Evolutionary conservation across 2,329 filamentous ascomycete species (phyloP), one percentile per base, ranked within the genome.

Genomic region (Aspergillus ruber): DNA sequence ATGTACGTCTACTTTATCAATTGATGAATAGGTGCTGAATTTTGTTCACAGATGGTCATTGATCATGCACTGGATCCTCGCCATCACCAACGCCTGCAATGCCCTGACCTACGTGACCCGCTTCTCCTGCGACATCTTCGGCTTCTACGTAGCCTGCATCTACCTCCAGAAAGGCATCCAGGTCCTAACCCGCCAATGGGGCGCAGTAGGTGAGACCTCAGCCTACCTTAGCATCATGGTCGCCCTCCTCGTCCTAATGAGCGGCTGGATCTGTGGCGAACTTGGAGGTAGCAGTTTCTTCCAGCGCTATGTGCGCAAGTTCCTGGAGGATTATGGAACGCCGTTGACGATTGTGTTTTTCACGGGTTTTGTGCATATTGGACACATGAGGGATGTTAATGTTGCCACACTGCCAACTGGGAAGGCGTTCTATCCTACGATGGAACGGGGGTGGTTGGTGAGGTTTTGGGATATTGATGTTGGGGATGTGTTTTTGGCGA

Each of bases 111-210:
- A 90, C 67, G 89, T 95, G 18, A 95, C 90, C 1, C 80, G 88
- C 12, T 95, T 95, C 64, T 89, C 88, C 20, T 95, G 90, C 70
- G 90, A 95, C 66, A 93, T 91, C 60, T 95, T 95, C 56, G 90
- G 89, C 44, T 94, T 95, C 71, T 95, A 95, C 64, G 89, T 95
- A 42, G 89, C 89, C 48, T 90, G 87, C 63, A 91, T 95, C 67
- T 95, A 95, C 64, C 76, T 95, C 17, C 88, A 95, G 62, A 95
- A 95, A 69, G 89, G 89, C 13, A 85, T 95, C 52, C 88, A 95
- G 68, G 87, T 94, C 12, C 78, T 95, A 17, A 84, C 83, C 39
- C 79, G 85, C 10, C 85, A 94, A 60, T 90, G 86, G 67, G 72
- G 60, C 62, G 75, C 65, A 68, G 74, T 56, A 49, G 77, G 75